Evolutionary conservation across 306 rosid genomes (phyloP), one percentile per base, ranked within the genome.

Genomic region (Glycyrrhiza uralensis): DNA sequence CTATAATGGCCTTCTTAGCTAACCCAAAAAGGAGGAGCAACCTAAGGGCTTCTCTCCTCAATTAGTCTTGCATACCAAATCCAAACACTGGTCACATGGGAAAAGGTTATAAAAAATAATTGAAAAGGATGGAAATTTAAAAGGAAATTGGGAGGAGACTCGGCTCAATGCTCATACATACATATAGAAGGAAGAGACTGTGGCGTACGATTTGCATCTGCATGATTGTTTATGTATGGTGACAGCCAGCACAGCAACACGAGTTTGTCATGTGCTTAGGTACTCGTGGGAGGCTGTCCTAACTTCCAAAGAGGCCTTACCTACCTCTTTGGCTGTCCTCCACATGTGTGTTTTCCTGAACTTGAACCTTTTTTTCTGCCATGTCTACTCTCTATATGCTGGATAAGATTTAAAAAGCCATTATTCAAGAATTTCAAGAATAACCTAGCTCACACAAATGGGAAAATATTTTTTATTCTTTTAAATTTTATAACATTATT

Each of bases 191-290:
- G 23, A 36, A 73, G 55, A 68, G 36, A 29, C 10, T 29, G 22
- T 79, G 79, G 79, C 69, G 65, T 69, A 39, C 66, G 55, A 62
- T 65, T 66, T 65, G 82, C 64, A 70, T 28, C 61, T 50, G 69
- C 72, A 70, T 71, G 74, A 72, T 76, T 61, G 58, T 60, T 60
- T 69, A 2, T 38, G 72, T 20, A 61, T 52, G 50, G 84, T 85
- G 88, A 82, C 35, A 75, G 83, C 81, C 90, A 89, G 89, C 88
- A 81, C 65, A 82, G 66, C 75, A 80, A 80, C 85, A 80, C 81
- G 79, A 76, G 89, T 39, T 4, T 64, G 66, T 86, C 98, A 92
- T 92, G 89, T 89, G 94, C 88, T 78, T 82, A 68, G 87, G 89
- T 78, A 80, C 70, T 66, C 45, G 79, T 46, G 82, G 80, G 71